Conservation (phyloP, 306 rosid genomes). For the Vigna trinervia region DNA sequence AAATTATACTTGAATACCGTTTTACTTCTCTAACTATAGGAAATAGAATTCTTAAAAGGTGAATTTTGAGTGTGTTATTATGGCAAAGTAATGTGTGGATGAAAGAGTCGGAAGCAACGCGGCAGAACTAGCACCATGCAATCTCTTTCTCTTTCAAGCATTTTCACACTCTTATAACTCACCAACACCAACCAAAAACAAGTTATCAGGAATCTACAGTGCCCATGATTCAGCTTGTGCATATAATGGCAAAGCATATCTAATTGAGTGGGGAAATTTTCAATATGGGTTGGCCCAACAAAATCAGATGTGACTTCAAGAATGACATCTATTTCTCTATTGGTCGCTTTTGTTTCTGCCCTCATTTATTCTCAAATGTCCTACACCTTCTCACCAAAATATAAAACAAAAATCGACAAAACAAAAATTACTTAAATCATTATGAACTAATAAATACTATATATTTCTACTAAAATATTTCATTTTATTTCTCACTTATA, state of each 20-base stretch:
- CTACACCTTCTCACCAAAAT: neutral
- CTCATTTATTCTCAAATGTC: neutral
- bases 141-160: slow-evolving; percentile 18
- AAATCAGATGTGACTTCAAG: slow-evolving; percentile 12
- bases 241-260: slow-evolving; percentile 14
- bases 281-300: slow-evolving; percentile 23
- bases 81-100: slow-evolving; percentile 45
- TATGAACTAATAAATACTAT: no score
- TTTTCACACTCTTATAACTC: neutral
- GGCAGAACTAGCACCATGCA: slow-evolving; percentile 41
- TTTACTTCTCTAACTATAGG: no score
- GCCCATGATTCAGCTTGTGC: neutral
- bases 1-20: no score
- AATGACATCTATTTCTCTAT: neutral
- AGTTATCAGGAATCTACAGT: neutral
- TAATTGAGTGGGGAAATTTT: neutral
- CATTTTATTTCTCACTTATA: no score
- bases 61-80: no score
- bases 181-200: neutral
- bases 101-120: slow-evolving; percentile 15
- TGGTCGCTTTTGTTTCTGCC: neutral
- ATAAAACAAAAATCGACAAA: neutral
- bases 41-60: no score
- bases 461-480: no score
- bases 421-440: neutral